These are phyloP conservation scores for Microcyclospora pomicola DNA, from an alignment of 2,329 filamentous ascomycete genomes.

Conservation along the genomic window DNA sequence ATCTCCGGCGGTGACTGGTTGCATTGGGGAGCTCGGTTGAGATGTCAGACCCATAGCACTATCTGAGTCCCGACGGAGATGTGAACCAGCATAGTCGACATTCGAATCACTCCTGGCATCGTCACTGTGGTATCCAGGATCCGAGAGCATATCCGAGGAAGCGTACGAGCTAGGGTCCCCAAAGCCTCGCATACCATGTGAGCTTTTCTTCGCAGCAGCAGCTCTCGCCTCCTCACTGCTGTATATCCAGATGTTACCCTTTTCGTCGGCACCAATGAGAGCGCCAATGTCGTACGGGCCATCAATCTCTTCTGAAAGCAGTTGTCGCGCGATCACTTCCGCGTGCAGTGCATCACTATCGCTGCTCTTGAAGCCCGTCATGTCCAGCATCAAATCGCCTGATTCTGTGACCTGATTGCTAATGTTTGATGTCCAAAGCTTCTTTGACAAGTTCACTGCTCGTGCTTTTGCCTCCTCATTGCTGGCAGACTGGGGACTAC, in stretches of 20 bases:
- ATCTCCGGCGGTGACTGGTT: slow-evolving; percentile 40
- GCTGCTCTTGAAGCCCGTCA: slow-evolving; percentile 90
- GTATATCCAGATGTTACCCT: slow-evolving; percentile 99
- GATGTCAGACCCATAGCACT: slow-evolving; percentile 53
- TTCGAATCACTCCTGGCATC: slow-evolving; percentile 44
- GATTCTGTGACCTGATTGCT: slow-evolving; percentile 82
- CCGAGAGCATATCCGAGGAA: slow-evolving; percentile 69
- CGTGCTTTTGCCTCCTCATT: slow-evolving; percentile 66
- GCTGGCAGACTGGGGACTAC: slow-evolving; percentile 63
- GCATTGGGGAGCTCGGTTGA: slow-evolving; percentile 36
- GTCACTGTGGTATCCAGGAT: slow-evolving; percentile 92
- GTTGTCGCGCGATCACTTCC: slow-evolving; percentile 84
- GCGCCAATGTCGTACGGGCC: slow-evolving; percentile 94
- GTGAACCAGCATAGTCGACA: slow-evolving; percentile 27
- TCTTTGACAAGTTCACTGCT: slow-evolving; percentile 72
- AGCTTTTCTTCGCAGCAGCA: slow-evolving; percentile 55
- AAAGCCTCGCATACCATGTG: slow-evolving; percentile 34
- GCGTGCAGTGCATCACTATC: slow-evolving; percentile 85
- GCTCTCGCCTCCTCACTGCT: slow-evolving; percentile 94
- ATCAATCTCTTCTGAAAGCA: slow-evolving; percentile 82
- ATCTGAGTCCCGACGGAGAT: slow-evolving; percentile 54
- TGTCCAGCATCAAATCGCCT: slow-evolving; percentile 93
- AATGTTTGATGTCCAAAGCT: slow-evolving; percentile 80
- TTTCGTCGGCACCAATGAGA: slow-evolving; percentile 85
- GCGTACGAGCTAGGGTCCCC: slow-evolving; percentile 38